Evolutionary conservation across 805 yeast genomes (phyloP).

Genomic region (Suhomyces prunicola): DNA sequence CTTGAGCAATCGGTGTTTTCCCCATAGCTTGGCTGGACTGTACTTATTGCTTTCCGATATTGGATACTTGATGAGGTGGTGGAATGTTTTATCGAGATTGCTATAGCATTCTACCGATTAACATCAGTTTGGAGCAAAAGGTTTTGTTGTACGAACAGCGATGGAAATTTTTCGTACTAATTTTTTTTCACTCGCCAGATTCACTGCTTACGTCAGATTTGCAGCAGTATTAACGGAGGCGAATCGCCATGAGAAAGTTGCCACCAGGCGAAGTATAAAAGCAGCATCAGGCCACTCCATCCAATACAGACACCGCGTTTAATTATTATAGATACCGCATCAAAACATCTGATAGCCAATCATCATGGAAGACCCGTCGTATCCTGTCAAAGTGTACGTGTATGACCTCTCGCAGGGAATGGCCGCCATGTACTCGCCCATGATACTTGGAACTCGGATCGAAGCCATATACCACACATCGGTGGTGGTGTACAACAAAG

Average conservation of each 20-base stretch:
- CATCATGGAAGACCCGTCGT: constrained; percentile 19
- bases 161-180: neutral
- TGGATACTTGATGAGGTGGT: neutral
- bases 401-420: constrained; percentile 64
- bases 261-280: neutral
- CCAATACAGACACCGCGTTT: neutral
- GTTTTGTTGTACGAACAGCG: neutral
- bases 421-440: constrained; percentile 49
- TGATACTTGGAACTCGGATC: constrained; percentile 48
- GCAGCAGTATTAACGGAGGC: neutral
- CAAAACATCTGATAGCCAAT: no score
- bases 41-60: neutral
- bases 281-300: neutral
- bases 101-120: neutral
- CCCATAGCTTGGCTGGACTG: neutral
- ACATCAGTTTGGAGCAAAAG: neutral
- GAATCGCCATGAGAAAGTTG: neutral
- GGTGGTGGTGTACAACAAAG: constrained; percentile 51
- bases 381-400: constrained; percentile 52
- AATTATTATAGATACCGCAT: no score
- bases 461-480: constrained; percentile 71
- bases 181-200: neutral
- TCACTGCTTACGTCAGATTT: neutral
- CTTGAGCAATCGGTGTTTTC: neutral
- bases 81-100: neutral